Evolutionary conservation across 208 protist species (phyloP).

Genomic region (Herpetomonas muscarum): DNA sequence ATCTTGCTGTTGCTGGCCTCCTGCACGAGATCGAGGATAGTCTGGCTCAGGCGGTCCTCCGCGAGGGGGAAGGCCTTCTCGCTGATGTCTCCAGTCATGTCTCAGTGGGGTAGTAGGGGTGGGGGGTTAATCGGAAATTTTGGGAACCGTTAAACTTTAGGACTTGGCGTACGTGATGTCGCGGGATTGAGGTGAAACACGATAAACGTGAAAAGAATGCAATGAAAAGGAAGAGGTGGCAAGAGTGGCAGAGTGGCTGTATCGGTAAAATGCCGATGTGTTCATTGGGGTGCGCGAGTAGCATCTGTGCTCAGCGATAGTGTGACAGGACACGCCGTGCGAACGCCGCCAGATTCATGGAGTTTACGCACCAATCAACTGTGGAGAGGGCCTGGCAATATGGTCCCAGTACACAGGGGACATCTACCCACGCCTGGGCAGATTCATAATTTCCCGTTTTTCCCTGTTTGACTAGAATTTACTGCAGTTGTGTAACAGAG

Average conservation of each 20-base stretch:
- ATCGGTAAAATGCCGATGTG: too few species aligned
- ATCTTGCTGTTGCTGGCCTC: slow-evolving; percentile 98
- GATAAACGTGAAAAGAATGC: neutral
- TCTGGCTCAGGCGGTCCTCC: slow-evolving; percentile 92
- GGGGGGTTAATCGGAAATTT: neutral
- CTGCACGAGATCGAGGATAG: slow-evolving; percentile 98
- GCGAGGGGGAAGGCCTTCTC: slow-evolving; percentile 99
- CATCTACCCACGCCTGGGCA: too few species aligned
- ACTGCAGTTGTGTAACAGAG: too few species aligned
- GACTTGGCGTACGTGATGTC: neutral
- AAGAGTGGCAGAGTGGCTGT: neutral
- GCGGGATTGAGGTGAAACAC: neutral
- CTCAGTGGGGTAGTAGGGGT: slow-evolving; percentile 14
- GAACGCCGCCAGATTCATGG: neutral
- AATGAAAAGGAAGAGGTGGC: neutral
- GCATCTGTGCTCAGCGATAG: too few species aligned
- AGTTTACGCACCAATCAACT: neutral
- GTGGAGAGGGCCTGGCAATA: neutral
- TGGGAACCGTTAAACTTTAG: neutral
- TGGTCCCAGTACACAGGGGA: neutral
- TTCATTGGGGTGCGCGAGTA: too few species aligned
- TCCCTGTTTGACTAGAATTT: too few species aligned
- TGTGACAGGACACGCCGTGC: neutral
- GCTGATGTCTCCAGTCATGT: slow-evolving; percentile 90
- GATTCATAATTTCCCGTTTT: too few species aligned